These are phyloP conservation scores for Tothia fuscella DNA, from an alignment of 2,329 filamentous ascomycete genomes.

Conservation along the genomic window DNA sequence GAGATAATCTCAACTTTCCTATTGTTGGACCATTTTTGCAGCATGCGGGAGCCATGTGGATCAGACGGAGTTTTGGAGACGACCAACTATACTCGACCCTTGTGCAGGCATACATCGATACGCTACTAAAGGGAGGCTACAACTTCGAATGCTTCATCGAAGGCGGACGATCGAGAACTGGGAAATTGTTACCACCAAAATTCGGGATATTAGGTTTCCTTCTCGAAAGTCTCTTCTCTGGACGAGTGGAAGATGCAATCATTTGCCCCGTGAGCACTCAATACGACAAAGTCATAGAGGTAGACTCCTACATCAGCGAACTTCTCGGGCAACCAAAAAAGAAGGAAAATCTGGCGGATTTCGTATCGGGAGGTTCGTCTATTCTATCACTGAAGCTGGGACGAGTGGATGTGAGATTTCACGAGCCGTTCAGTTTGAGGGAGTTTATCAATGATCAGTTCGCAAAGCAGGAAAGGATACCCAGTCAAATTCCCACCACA, in stretches of 20 bases:
- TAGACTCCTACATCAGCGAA: constrained; percentile 90
- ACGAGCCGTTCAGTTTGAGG: constrained; percentile 86
- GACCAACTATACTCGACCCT: constrained; percentile 81
- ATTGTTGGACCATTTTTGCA: constrained; percentile 82
- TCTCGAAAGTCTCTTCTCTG: constrained; percentile 78
- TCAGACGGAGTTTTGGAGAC: constrained; percentile 81
- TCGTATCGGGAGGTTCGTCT: constrained; percentile 68
- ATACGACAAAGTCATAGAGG: constrained; percentile 98
- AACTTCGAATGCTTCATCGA: constrained; percentile 99
- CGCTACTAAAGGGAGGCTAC: constrained; percentile 75
- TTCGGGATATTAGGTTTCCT: constrained; percentile 92
- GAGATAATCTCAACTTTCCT: constrained; percentile 93
- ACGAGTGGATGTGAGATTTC: constrained; percentile 87
- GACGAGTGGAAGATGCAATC: constrained; percentile 77
- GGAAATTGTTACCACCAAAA: constrained; percentile 86
- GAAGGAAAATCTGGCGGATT: constrained; percentile 84
- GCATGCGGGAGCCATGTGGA: constrained; percentile 95
- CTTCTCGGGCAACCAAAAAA: constrained; percentile 88
- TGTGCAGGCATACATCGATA: constrained; percentile 96
- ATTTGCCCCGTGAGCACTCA: constrained; percentile 95
- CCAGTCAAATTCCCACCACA: constrained; percentile 24
- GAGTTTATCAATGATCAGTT: constrained; percentile 72
- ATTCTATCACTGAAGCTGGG: constrained; percentile 81
- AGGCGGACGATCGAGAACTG: constrained; percentile 81
- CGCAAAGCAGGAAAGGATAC: constrained; percentile 41